Conservation (phyloP, 2,329 filamentous ascomycete species). For the Colletotrichum gloeosporioides region DNA sequence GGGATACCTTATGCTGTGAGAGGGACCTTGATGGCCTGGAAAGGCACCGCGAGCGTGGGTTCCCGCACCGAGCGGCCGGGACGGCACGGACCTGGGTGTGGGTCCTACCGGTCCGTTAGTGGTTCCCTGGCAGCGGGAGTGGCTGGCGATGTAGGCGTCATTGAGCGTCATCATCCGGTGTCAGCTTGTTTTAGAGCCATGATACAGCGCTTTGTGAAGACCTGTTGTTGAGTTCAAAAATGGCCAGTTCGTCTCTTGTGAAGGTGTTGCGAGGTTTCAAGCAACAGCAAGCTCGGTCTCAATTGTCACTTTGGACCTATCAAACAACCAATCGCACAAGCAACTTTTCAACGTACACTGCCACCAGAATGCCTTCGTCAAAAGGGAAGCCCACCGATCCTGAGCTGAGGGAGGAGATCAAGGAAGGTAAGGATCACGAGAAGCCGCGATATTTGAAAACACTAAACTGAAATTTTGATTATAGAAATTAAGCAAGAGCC, state of each 20-base stretch:
- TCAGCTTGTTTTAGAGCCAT: neutral
- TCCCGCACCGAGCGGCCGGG: neutral
- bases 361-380: constrained; percentile 38
- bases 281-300: neutral
- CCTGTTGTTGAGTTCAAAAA: neutral
- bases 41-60: neutral
- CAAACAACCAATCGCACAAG: too few relatives aligned
- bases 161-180: neutral
- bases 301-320: fast-evolving
- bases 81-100: neutral
- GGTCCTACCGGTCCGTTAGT: neutral
- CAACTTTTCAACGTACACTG: neutral
- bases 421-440: constrained; percentile 38
- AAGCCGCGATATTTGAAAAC: fast-evolving
- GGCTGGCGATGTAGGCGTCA: constrained; percentile 19
- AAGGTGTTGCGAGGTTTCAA: neutral
- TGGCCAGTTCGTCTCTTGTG: neutral
- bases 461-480: neutral
- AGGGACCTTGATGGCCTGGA: neutral
- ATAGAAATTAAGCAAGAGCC: constrained; percentile 46
- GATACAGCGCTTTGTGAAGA: neutral
- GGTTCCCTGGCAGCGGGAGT: neutral
- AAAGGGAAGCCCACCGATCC: constrained; percentile 46
- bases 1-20: neutral
- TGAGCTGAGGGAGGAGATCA: constrained; percentile 42